phyloP scores from a whole-genome alignment of 345 rosid species.

The Hibiscus tridactylites region DNA sequence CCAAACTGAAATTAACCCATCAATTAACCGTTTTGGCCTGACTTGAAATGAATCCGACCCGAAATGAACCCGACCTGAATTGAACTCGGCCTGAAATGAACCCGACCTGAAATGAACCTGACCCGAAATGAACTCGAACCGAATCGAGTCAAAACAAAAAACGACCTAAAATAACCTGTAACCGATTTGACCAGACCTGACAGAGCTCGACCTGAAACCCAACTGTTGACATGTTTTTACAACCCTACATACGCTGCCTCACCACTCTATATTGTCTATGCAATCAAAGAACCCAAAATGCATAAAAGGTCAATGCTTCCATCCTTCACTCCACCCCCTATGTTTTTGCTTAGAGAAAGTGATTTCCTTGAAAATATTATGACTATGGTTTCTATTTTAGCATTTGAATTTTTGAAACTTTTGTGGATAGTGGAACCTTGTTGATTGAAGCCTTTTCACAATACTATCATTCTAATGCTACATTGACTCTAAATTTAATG shows the following conservation, averaged over 20 bases:
- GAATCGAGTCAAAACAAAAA: too few species aligned
- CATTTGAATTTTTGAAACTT: neutral
- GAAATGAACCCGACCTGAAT: too few species aligned
- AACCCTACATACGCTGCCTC: neutral
- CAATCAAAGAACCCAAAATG: conserved; percentile 1
- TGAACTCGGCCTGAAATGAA: too few species aligned
- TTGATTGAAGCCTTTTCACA: neutral
- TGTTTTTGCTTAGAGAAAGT: neutral
- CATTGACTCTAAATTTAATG: neutral
- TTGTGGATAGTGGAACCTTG: neutral
- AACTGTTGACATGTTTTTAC: too few species aligned
- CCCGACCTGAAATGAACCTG: too few species aligned
- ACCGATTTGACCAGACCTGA: too few species aligned
- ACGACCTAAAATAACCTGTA: too few species aligned
- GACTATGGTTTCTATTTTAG: neutral
- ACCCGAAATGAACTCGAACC: too few species aligned
- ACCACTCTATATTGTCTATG: neutral
- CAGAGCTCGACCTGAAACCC: too few species aligned
- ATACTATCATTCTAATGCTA: neutral
- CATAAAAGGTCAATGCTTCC: conserved; percentile 5
- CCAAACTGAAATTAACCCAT: too few species aligned
- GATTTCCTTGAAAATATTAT: neutral
- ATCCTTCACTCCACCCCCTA: neutral
- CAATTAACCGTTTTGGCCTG: too few species aligned
- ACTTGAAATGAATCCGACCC: too few species aligned